Evolutionary conservation across 2,329 filamentous ascomycete genomes (phyloP).

Genomic region (Ceratocystis smalleyi): DNA sequence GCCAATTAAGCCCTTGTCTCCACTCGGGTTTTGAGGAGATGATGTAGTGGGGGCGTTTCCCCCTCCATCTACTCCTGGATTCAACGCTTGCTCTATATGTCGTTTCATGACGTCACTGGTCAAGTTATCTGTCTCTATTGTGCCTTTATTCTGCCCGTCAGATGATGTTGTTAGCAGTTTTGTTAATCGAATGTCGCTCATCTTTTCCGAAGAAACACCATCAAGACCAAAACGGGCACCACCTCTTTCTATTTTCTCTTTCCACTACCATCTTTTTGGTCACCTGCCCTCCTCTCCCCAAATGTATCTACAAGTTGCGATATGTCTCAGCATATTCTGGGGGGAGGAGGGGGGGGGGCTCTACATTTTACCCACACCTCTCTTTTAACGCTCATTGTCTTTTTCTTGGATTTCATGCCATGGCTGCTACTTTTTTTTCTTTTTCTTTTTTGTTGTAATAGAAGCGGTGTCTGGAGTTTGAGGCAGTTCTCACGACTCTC

Average conservation of each 20-base stretch:
- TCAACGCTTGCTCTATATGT: background rate
- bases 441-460: background rate
- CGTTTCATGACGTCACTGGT: background rate
- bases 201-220: background rate
- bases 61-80: background rate
- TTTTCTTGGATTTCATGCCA: background rate
- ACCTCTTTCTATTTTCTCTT: slow-evolving; percentile 8
- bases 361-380: background rate
- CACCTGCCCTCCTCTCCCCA: too few relatives aligned
- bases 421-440: background rate
- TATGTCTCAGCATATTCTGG: background rate
- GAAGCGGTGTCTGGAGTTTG: background rate
- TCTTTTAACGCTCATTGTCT: background rate
- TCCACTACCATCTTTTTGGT: background rate
- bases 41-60: background rate
- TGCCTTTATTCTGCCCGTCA: background rate
- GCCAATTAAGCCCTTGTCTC: slow-evolving; percentile 51
- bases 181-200: background rate
- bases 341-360: too few relatives aligned
- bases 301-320: too few relatives aligned
- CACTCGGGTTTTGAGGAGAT: slow-evolving; percentile 38
- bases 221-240: background rate
- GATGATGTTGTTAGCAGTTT: background rate
- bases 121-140: background rate
- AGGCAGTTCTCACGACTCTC: slow-evolving; percentile 13